These are phyloP conservation scores for Cystofilobasidium macerans DNA, from an alignment of 768 basidiomycete genomes.

Conservation along the genomic window DNA sequence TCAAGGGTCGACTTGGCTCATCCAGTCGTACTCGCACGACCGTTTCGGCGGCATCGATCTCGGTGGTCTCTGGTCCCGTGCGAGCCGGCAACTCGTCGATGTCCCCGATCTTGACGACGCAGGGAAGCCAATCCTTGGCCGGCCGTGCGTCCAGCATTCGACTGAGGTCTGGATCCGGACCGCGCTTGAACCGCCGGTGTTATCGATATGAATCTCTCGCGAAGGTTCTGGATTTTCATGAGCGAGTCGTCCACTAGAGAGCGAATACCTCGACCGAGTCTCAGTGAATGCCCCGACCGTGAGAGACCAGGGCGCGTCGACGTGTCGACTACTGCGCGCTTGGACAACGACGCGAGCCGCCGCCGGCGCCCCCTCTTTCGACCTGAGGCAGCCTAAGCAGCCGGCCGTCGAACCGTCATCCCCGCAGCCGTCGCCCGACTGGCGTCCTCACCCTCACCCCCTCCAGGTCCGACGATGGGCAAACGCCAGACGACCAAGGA, in stretches of 20 bases:
- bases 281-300: too few relatives aligned
- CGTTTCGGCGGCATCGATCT: neutral
- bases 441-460: too few relatives aligned
- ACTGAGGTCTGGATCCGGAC: neutral
- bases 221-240: neutral
- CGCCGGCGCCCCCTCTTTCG: too few relatives aligned
- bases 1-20: neutral
- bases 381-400: too few relatives aligned
- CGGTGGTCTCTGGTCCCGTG: conserved; percentile 2
- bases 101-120: neutral
- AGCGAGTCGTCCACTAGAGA: too few relatives aligned
- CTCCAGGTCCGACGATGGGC: neutral
- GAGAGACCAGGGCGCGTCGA: neutral
- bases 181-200: neutral
- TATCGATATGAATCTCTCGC: too few relatives aligned
- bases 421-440: neutral
- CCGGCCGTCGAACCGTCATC: neutral
- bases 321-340: too few relatives aligned
- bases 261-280: too few relatives aligned
- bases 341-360: too few relatives aligned
- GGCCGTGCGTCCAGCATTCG: conserved; percentile 6
- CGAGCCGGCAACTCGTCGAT: neutral
- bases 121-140: neutral
- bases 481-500: conserved; percentile 8
- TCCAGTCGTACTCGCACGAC: neutral